A percentile compares a stretch with the other conserved stretches of the same genome.
Conservation (phyloP, 192 early-diverging fungal genomes). For the Umbelopsis sp. region DNA sequence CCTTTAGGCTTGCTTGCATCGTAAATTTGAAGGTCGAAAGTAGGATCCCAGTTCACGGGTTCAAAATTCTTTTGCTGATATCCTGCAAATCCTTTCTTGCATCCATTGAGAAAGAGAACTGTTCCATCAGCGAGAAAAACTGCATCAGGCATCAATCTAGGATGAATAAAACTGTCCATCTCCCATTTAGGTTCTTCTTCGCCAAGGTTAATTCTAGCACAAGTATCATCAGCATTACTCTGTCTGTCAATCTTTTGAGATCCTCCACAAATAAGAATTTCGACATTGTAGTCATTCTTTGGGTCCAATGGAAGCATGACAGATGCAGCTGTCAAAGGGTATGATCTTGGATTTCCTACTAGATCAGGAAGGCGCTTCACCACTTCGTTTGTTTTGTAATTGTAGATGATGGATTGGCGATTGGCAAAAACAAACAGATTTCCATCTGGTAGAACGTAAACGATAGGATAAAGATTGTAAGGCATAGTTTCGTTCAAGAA, state of each 20-base stretch:
- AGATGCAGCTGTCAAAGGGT: slow-evolving; percentile 58
- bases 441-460: slow-evolving; percentile 53
- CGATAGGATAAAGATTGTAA: slow-evolving; percentile 46
- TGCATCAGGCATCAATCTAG: slow-evolving; percentile 50
- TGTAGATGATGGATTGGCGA: slow-evolving; percentile 52
- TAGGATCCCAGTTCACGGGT: slow-evolving; percentile 36
- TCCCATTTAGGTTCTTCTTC: slow-evolving; percentile 48
- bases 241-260: slow-evolving; percentile 32
- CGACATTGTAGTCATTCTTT: slow-evolving; percentile 54
- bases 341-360: slow-evolving; percentile 45
- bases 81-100: slow-evolving; percentile 53
- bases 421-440: slow-evolving; percentile 56
- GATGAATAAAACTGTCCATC: slow-evolving; percentile 48
- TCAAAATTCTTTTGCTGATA: slow-evolving; percentile 33
- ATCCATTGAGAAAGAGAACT: slow-evolving; percentile 58
- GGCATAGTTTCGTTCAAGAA: slow-evolving; percentile 51
- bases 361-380: slow-evolving; percentile 45
- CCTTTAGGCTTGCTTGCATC: slow-evolving; percentile 44
- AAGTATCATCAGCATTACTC: slow-evolving; percentile 35
- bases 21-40: slow-evolving; percentile 54
- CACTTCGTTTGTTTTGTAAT: slow-evolving; percentile 41
- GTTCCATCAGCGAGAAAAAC: slow-evolving; percentile 54
- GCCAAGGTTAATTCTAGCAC: slow-evolving; percentile 46
- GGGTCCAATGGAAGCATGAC: slow-evolving; percentile 58
- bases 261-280: slow-evolving; percentile 65